Evolutionary conservation across 257 asterid genomes (phyloP), one percentile per base, ranked within the genome.

Genomic region (Solanum sejunctum): DNA sequence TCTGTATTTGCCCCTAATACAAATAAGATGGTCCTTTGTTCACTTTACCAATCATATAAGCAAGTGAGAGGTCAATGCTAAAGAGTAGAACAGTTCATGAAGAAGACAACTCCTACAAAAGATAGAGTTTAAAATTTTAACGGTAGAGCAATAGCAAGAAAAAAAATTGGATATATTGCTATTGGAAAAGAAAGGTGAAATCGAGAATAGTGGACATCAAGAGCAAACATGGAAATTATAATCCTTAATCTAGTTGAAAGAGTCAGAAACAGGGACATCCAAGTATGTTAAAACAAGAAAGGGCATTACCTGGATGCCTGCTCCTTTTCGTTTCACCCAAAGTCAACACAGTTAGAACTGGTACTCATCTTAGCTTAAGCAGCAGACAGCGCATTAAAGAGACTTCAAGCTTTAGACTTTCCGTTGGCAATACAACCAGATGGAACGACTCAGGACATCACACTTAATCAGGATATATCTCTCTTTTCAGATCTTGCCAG

Each of bases 401-500:
- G 52, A 41, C 26, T 63, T 39, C 20, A 66, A 78, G 49, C 72
- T 52, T 21, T 72, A 87, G 15, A 67, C 51, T n/a, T 54, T 9
- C 54, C 56, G 61, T 56, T 18, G 85, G 36, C 39, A 64, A 39
- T 21, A 60, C 52, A 67, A n/a, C 28, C 71, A 43, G 41, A 82
- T 36, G 80, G 72, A 67, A 63, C 82, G 61, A 85, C 49, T 54
- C 10, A 45, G 16, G 78, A 57, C 39, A 58, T 71, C 32, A 70
- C 84, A 8, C 56, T 71, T 80, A 85, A 80, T 60, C 82, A 32
- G 88, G 58, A 80, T 20, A 82, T 77, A 90, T 8, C 82, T 90
- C 79, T 85, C 88, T 87, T 90, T 90, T 91, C 90, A 95, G 85
- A 28, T 83, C 85, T 81, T 88, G 84, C 95, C 95, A 95, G 87